phyloP scores from a whole-genome alignment of 2,329 filamentous ascomycete species.

The Clarireedia monteithiana region DNA sequence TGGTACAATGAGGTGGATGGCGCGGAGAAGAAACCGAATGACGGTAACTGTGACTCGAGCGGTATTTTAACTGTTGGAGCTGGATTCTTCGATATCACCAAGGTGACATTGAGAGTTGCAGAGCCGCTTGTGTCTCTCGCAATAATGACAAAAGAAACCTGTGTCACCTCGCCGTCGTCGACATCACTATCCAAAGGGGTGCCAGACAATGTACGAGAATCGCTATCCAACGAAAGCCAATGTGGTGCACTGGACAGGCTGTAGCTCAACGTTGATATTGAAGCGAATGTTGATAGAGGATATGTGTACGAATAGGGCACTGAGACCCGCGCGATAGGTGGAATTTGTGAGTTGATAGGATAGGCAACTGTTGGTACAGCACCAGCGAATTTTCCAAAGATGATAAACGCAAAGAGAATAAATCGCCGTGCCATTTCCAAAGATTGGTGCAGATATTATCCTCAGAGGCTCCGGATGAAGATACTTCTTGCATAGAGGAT shows the following conservation, averaged over 20 bases:
- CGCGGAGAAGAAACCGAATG: conserved; percentile 51
- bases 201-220: conserved; percentile 59
- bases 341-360: conserved; percentile 78
- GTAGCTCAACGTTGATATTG: conserved; percentile 54
- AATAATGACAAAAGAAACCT: conserved; percentile 49
- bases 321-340: conserved; percentile 64
- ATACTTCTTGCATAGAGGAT: conserved; percentile 9
- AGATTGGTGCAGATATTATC: conserved; percentile 7
- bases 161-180: conserved; percentile 44
- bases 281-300: conserved; percentile 65
- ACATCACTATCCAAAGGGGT: conserved; percentile 52
- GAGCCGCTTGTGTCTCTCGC: conserved; percentile 61
- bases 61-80: conserved; percentile 48
- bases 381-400: conserved; percentile 16
- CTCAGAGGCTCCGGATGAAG: conserved; percentile 5
- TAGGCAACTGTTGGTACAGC: conserved; percentile 44
- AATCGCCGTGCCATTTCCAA: conserved; percentile 19
- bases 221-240: conserved; percentile 68
- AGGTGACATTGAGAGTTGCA: conserved; percentile 55
- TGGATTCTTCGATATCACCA: conserved; percentile 57
- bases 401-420: conserved; percentile 11
- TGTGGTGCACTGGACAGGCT: conserved; percentile 54
- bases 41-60: conserved; percentile 48
- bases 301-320: conserved; percentile 64
- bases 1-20: conserved; percentile 51